Evolutionary conservation across 2,329 filamentous ascomycete species (phyloP), one percentile per base, ranked within the genome.

Genomic region (Ophiosphaerella korrae): DNA sequence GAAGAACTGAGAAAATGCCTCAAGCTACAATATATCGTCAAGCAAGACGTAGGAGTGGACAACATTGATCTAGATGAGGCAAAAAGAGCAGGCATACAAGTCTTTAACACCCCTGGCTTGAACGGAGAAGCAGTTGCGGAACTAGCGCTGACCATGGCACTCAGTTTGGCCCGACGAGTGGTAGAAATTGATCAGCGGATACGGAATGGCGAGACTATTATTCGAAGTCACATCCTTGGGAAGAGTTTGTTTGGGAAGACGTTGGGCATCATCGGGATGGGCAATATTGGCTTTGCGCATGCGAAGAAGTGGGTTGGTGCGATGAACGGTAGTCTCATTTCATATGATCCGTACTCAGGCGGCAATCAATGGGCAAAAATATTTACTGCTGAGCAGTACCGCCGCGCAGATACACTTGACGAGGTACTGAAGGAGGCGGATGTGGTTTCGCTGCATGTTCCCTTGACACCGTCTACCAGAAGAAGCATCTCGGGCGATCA

Each of bases 101-200:
- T 80, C n/a, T 68, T 74, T 49, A 79, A 79, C 50, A 79, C 77
- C 0, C 77, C 77, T 1, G 77, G 76, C 1, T 71, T 76, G 0
- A 79, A 74, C 50, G 69, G 71, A 0, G 68, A 68, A 0, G 69
- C 74, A 1, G 75, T 77, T 0, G 75, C 75, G 0, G 74, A 77
- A 47, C 48, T 71, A 5, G 66, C 67, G 1, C 42, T 76, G 5
- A 56, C 71, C 0, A 58, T 77, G 5, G 59, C 67, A 0, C 67
- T 71, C 39, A 52, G 66, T 1, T 66, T 72, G 6, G 41, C 38
- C 13, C 44, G 50, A 14, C 7, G 46, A 32, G 41, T 57, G 8
- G 13, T 24, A 11, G 63, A 72, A 48, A 9, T 34, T 8, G 42
- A 54, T 64, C 31, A 66, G 56, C 4, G 53, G 52, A 7, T 66